Conservation (phyloP, 2,329 filamentous ascomycete genomes). For the Fusarium anguioides region DNA sequence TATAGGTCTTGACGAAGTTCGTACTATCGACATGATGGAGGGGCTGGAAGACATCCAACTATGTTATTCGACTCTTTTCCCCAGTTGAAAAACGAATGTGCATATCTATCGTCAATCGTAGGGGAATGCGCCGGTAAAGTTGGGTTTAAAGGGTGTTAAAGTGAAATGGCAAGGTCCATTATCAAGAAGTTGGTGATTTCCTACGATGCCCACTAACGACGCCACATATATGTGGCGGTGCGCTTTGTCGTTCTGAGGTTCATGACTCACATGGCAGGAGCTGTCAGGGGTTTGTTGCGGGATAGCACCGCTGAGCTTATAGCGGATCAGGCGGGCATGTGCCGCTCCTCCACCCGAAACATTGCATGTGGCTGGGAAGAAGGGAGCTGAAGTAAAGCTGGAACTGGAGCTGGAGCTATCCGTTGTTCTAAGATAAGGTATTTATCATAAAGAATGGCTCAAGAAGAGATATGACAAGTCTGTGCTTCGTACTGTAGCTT, state of each 20-base stretch:
- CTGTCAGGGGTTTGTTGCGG: conserved; percentile 15
- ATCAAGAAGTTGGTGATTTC: background rate
- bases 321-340: conserved; percentile 39
- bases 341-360: conserved; percentile 42
- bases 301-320: background rate
- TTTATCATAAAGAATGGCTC: too few species aligned
- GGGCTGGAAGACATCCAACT: conserved; percentile 5
- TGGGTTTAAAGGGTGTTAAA: background rate
- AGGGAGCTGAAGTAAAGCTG: background rate
- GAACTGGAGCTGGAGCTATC: background rate
- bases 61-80: conserved; percentile 23
- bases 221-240: conserved; percentile 27
- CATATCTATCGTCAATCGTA: background rate
- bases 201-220: background rate
- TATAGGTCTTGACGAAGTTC: conserved; percentile 23
- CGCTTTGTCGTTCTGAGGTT: background rate
- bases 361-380: conserved; percentile 24
- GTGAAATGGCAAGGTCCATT: conserved; percentile 8
- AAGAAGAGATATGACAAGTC: too few species aligned
- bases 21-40: conserved; percentile 44
- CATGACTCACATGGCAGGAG: too few species aligned
- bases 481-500: too few species aligned
- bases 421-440: too few species aligned
- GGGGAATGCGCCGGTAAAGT: background rate
- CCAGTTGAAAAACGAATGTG: background rate